A percentile compares a stretch with the other conserved stretches of the same genome.
These are phyloP conservation scores for Proliferodiscus dingleyae DNA, from an alignment of 2,329 filamentous ascomycete genomes.

Conservation along the genomic window DNA sequence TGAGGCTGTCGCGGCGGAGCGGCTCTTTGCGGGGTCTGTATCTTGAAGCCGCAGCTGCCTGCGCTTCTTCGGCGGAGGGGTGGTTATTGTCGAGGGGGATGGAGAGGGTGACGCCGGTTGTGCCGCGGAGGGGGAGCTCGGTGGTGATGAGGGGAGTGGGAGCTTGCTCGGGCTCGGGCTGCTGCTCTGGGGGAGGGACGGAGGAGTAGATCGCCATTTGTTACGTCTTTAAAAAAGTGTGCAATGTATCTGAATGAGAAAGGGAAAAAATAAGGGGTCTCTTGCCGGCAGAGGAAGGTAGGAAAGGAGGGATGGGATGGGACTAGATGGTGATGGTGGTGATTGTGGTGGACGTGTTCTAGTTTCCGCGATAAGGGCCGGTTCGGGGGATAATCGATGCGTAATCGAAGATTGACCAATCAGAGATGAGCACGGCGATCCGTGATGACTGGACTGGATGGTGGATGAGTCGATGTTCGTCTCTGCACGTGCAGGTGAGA, in stretches of 20 bases:
- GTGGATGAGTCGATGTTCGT: not conserved
- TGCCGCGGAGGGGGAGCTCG: constrained; percentile 49
- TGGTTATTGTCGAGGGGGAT: constrained; percentile 72
- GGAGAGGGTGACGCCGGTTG: constrained; percentile 60
- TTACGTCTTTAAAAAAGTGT: constrained; percentile 4
- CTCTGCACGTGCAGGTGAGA: too few species aligned
- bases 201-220: constrained; percentile 49
- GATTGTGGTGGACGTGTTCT: constrained; percentile 1
- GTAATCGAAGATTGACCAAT: constrained; percentile 16
- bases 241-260: not conserved
- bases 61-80: constrained; percentile 17
- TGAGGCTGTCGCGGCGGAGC: constrained; percentile 46
- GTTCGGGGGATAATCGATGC: constrained; percentile 4
- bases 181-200: constrained; percentile 45
- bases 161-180: constrained; percentile 25
- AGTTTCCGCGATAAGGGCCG: constrained; percentile 16
- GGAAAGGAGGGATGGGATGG: not conserved
- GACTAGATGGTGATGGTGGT: not conserved
- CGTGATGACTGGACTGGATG: constrained; percentile 12
- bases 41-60: too few species aligned
- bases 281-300: not conserved
- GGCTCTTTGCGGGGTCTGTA: constrained; percentile 28
- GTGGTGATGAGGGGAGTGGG: constrained; percentile 40
- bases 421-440: not conserved
- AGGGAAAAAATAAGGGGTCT: not conserved